Evolutionary conservation across 2,329 filamentous ascomycete species (phyloP).

Genomic region (Rutstroemia sydowiana): DNA sequence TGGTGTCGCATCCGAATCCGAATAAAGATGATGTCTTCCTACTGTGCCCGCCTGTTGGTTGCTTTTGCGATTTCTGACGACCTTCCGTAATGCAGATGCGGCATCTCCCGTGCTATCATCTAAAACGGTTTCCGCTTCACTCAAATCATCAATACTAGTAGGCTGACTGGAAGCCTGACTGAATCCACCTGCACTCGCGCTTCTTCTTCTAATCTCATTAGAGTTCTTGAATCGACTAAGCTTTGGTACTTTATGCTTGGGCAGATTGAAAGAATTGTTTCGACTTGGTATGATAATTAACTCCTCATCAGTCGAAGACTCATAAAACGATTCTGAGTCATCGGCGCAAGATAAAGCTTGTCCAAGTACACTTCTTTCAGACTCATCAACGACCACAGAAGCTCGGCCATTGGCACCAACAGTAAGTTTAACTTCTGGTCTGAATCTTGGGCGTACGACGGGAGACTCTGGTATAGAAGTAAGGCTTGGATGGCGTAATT

Average conservation of each 20-base stretch:
- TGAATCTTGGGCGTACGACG: slow-evolving; percentile 30
- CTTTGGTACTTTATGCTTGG: slow-evolving; percentile 19
- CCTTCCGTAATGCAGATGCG: slow-evolving; percentile 51
- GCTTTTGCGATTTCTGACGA: slow-evolving; percentile 31
- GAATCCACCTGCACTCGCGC: slow-evolving; percentile 20
- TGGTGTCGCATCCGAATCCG: slow-evolving; percentile 15
- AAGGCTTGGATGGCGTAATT: slow-evolving; percentile 40
- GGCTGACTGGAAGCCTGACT: slow-evolving; percentile 27
- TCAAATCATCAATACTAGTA: slow-evolving; percentile 35
- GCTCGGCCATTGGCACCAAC: slow-evolving; percentile 54
- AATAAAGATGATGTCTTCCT: slow-evolving; percentile 20
- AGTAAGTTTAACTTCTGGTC: slow-evolving; percentile 53
- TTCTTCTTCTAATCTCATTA: slow-evolving; percentile 18
- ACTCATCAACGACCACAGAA: slow-evolving; percentile 22
- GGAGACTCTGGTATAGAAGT: slow-evolving; percentile 51
- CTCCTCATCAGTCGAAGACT: slow-evolving; percentile 56
- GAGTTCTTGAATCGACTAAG: slow-evolving; percentile 21
- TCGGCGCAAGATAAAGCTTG: slow-evolving; percentile 19
- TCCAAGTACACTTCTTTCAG: slow-evolving; percentile 16
- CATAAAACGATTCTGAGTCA: slow-evolving; percentile 38
- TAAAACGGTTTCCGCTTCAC: slow-evolving; percentile 52
- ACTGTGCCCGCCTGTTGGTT: slow-evolving; percentile 18
- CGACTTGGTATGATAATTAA: slow-evolving; percentile 58
- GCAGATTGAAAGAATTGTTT: slow-evolving; percentile 43
- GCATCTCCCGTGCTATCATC: slow-evolving; percentile 47